Evolutionary conservation across 352 stramenopile species (phyloP).

Genomic region (Pythium oligandrum): DNA sequence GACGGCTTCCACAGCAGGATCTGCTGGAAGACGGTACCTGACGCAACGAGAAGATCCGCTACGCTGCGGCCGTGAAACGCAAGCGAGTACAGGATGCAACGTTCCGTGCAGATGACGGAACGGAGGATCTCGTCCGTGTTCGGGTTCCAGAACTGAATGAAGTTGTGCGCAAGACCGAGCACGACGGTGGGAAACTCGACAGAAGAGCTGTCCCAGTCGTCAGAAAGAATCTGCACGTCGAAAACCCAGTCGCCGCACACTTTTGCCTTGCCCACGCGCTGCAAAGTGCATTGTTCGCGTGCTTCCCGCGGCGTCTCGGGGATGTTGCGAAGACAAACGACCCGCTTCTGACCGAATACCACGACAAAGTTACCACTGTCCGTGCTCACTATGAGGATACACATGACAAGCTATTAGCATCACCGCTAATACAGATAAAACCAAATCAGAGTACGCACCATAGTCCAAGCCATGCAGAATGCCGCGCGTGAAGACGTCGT

Average conservation of each 20-base stretch:
- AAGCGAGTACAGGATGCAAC: constrained; percentile 81
- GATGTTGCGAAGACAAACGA: constrained; percentile 47
- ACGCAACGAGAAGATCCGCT: constrained; percentile 64
- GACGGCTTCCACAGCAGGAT: constrained; percentile 74
- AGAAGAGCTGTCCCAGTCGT: constrained; percentile 6
- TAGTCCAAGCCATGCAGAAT: constrained; percentile 76
- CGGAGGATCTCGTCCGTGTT: constrained; percentile 35
- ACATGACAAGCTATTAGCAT: not conserved
- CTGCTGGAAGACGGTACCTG: constrained; percentile 84
- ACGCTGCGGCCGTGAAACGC: constrained; percentile 63
- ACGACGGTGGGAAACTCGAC: constrained; percentile 32
- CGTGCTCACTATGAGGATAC: not conserved
- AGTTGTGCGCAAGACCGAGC: constrained; percentile 82
- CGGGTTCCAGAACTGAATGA: constrained; percentile 74
- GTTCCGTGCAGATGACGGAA: constrained; percentile 64
- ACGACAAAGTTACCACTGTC: constrained; percentile 23
- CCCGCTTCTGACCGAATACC: constrained; percentile 81
- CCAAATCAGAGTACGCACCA: constrained; percentile 14
- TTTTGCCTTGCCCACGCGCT: constrained; percentile 40
- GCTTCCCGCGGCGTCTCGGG: constrained; percentile 31
- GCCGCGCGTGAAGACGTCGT: constrained; percentile 48
- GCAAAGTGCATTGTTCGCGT: constrained; percentile 11
- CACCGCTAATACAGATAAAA: not conserved
- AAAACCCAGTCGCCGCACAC: constrained; percentile 84
- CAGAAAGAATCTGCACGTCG: constrained; percentile 60